Evolutionary conservation across 2,329 filamentous ascomycete genomes (phyloP).

Genomic region (Penicillium polonicum): DNA sequence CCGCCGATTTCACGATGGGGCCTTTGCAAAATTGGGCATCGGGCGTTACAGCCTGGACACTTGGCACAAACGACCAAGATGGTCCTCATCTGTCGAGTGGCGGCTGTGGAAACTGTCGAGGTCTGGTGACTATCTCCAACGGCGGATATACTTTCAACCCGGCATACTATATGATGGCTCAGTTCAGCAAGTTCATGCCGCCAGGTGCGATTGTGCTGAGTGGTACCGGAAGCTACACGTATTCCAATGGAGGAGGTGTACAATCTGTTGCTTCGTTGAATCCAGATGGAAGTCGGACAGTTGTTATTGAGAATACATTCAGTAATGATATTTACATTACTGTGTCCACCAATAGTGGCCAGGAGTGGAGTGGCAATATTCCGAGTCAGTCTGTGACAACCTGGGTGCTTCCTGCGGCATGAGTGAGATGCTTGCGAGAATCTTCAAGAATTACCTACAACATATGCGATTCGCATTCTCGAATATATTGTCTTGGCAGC

Average conservation of each 20-base stretch:
- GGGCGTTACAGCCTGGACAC: conserved; percentile 33
- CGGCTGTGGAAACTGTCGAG: conserved; percentile 30
- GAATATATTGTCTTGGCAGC: background rate
- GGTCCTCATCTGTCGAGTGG: conserved; percentile 31
- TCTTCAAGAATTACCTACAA: too few relatives aligned
- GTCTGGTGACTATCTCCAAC: conserved; percentile 30
- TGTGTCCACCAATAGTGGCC: conserved; percentile 21
- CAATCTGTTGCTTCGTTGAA: conserved; percentile 51
- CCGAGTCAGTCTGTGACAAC: conserved; percentile 31
- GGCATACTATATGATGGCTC: conserved; percentile 56
- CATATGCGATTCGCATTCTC: background rate
- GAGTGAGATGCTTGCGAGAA: background rate
- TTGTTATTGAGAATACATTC: conserved; percentile 52
- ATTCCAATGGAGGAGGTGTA: conserved; percentile 36
- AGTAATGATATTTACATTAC: conserved; percentile 47
- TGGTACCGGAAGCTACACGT: conserved; percentile 48
- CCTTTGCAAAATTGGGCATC: conserved; percentile 34
- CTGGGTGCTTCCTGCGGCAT: conserved; percentile 27
- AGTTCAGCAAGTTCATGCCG: conserved; percentile 53
- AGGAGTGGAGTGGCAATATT: conserved; percentile 31
- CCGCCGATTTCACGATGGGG: conserved; percentile 30
- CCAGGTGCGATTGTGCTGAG: conserved; percentile 46
- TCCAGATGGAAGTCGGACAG: conserved; percentile 47
- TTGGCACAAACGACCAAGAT: conserved; percentile 28
- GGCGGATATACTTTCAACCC: conserved; percentile 48